A percentile compares a stretch with the other conserved stretches of the same genome.
Conservation (phyloP, 305 asterid genomes). For the Solanum hybrid region DNA sequence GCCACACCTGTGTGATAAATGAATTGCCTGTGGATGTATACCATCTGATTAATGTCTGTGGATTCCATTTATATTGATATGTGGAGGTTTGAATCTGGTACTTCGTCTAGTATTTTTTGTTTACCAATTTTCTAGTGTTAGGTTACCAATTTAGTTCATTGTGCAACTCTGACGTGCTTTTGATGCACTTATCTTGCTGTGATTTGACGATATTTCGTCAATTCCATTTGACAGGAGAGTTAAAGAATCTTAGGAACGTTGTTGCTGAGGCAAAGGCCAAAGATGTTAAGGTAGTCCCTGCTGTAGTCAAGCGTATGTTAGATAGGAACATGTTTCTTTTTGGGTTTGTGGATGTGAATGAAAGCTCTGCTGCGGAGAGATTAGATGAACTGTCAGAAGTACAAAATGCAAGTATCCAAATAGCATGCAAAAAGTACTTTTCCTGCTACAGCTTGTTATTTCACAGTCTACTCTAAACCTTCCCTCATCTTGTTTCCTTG, state of each 20-base stretch:
- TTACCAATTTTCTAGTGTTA: not conserved
- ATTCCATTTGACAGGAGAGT: constrained; percentile 37
- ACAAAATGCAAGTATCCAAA: constrained; percentile 54
- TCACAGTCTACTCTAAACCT: not conserved
- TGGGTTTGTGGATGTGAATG: constrained; percentile 55
- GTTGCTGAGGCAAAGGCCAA: constrained; percentile 45
- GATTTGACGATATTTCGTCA: not conserved
- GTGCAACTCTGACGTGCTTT: not conserved
- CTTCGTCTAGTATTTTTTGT: not conserved
- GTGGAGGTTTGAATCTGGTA: not conserved
- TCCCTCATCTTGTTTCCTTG: constrained; percentile 6
- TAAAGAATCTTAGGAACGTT: constrained; percentile 46
- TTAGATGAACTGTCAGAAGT: constrained; percentile 52
- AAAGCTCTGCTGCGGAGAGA: constrained; percentile 55
- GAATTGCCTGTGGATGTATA: not conserved
- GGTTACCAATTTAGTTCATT: not conserved
- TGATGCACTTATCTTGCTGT: not conserved
- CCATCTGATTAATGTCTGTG: not conserved
- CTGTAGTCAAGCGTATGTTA: constrained; percentile 57
- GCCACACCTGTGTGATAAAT: not conserved
- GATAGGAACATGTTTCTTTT: constrained; percentile 64
- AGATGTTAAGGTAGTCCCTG: constrained; percentile 37
- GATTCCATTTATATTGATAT: not conserved
- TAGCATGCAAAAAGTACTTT: constrained; percentile 52
- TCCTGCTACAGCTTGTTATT: not conserved